These are phyloP conservation scores for Peterozyma xylosa DNA, from an alignment of 805 yeast genomes.

Conservation along the genomic window DNA sequence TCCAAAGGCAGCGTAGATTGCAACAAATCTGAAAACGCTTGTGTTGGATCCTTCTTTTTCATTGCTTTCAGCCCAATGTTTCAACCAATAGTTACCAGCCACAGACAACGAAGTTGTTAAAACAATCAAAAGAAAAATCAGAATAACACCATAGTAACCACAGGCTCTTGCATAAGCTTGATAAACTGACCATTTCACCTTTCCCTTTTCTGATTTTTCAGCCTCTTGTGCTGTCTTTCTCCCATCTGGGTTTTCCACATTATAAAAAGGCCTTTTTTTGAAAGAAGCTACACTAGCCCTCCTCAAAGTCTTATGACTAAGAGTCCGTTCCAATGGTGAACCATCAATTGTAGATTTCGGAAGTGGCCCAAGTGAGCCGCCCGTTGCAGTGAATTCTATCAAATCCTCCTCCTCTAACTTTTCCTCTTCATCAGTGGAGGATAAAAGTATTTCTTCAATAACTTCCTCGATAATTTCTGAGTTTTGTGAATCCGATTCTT, in stretches of 20 bases:
- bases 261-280: conserved; percentile 27
- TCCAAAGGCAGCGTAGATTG: conserved; percentile 50
- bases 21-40: conserved; percentile 37
- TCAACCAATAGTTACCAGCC: conserved; percentile 82
- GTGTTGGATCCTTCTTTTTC: conserved; percentile 33
- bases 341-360: conserved; percentile 12
- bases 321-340: conserved; percentile 10
- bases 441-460: not conserved
- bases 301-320: conserved; percentile 28
- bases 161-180: conserved; percentile 53
- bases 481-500: not conserved
- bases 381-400: conserved; percentile 9
- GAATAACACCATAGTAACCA: conserved; percentile 38
- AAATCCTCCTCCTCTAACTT: conserved; percentile 6
- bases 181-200: conserved; percentile 48
- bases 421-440: conserved; percentile 9
- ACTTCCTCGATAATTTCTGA: not conserved
- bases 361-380: conserved; percentile 6
- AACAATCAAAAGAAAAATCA: conserved; percentile 25
- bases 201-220: conserved; percentile 53
- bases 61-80: conserved; percentile 81
- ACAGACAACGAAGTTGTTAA: conserved; percentile 31
- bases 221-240: conserved; percentile 36
- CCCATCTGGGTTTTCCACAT: conserved; percentile 18
- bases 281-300: conserved; percentile 63